These are phyloP conservation scores for Boletus huronensis DNA, from an alignment of 768 basidiomycete genomes.

Conservation along the genomic window DNA sequence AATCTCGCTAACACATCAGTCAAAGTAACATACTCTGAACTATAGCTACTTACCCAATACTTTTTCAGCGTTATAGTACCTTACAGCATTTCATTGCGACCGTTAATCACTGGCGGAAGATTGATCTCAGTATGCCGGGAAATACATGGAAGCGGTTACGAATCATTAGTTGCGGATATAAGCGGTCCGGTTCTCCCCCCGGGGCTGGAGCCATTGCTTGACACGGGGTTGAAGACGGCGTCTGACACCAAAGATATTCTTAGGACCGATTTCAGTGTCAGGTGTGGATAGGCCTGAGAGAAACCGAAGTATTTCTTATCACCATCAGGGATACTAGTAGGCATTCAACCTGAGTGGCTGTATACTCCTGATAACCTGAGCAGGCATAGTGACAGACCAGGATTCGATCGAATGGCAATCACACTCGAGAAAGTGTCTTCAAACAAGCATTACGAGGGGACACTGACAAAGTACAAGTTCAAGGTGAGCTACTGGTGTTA, in stretches of 20 bases:
- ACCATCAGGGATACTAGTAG: too few species aligned
- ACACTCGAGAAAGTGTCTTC: constrained; percentile 66
- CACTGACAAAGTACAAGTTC: constrained; percentile 83
- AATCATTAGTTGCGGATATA: background rate
- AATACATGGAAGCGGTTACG: background rate
- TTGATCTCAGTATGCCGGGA: too few species aligned
- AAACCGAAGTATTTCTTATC: constrained; percentile 3
- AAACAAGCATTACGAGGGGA: constrained; percentile 79
- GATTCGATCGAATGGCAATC: constrained; percentile 10
- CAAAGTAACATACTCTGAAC: background rate
- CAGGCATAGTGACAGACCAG: background rate
- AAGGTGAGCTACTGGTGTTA: constrained; percentile 42
- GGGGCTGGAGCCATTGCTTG: background rate
- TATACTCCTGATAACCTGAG: background rate
- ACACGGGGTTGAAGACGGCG: background rate
- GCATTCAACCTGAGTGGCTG: background rate
- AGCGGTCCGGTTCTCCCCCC: background rate
- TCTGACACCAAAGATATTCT: constrained; percentile 7
- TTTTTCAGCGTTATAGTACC: constrained; percentile 9
- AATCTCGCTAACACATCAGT: background rate
- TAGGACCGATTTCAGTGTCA: background rate
- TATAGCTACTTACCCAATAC: constrained; percentile 1
- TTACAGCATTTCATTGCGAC: background rate
- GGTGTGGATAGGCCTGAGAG: background rate
- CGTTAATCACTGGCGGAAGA: background rate